Evolutionary conservation across 1,139 yeast species (phyloP), one percentile per base, ranked within the genome.

Genomic region (Kodamaea sp.): DNA sequence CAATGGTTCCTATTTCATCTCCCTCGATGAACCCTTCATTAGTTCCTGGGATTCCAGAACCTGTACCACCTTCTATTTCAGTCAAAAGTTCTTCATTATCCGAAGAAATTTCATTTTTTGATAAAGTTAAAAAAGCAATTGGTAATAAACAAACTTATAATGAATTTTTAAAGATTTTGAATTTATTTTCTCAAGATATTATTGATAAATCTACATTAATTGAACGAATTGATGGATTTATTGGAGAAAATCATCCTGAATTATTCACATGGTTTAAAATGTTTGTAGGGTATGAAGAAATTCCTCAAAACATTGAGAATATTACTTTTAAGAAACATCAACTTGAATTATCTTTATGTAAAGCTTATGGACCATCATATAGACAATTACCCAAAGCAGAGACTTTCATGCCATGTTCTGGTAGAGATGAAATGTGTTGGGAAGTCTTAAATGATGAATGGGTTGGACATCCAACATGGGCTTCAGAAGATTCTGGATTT

Each of bases 381-480:
- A 79, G 97, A 55, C 80, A 86, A 53, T 72, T 94, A 39, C 99
- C 99, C 24, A 92, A 92, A 55, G 80, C 94, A 1, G 97, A 92
- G 59, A 88, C 96, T 0, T 86, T 81, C 56, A 89, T 90, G 96
- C 97, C 97, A 12, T 90, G 97, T 56, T 87, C 96, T 7, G 98
- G 98, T 22, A 79, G 98, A 52, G 99, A 94, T 62, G 97, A 90
- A 56, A 87, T 94, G 94, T 94, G 98, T 60, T 90, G 97, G 97
- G 97, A 92, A 59, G 96, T 92, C 23, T 74, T 94, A 52, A 92
- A 92, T 61, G 98, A 92, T 60, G 97, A 92, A 63, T 94, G 97
- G 97, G 97, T 92, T 23, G 97, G 97, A 2, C 97, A 90, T 62
- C 99, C 99, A 29, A 95, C 96, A 6, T 94, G 98, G 98, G 98